phyloP scores from a whole-genome alignment of 306 rosid species.

The Echinosophora koreensis region DNA sequence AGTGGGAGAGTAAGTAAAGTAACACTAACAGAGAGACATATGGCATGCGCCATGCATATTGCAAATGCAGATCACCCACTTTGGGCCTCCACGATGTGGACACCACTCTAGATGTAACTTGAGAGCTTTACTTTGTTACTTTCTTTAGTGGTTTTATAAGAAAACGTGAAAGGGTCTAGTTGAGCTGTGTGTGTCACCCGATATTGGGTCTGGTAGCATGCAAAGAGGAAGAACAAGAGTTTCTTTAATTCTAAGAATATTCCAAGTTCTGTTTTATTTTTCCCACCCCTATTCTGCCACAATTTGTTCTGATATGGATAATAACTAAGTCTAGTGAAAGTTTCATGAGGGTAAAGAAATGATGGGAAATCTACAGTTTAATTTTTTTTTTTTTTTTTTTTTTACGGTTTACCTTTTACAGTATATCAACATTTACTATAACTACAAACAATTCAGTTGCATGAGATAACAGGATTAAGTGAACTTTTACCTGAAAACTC shows the following conservation, averaged over 20 bases:
- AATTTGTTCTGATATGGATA: neutral
- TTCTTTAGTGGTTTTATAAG: conserved; percentile 19
- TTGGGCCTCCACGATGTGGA: conserved; percentile 41
- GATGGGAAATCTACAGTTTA: no score
- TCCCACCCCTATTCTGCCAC: neutral
- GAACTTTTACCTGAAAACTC: neutral
- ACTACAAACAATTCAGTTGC: no score
- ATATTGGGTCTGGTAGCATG: conserved; percentile 15
- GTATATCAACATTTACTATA: no score
- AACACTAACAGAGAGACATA: conserved; percentile 32
- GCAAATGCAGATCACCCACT: neutral
- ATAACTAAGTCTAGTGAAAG: neutral
- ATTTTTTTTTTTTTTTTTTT: no score
- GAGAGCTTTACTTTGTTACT: conserved; percentile 23
- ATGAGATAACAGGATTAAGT: no score
- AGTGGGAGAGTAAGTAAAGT: conserved; percentile 23
- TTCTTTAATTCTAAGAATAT: neutral
- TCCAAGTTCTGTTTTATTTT: neutral
- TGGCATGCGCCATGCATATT: conserved; percentile 1
- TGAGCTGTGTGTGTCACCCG: neutral
- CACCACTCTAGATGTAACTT: conserved; percentile 26
- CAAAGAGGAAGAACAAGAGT: neutral
- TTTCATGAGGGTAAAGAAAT: neutral
- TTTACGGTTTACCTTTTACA: no score
- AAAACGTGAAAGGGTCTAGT: conserved; percentile 19